Base-by-base conservation (phyloP, 139 green algal genomes). In the Pseudopediastrum boryanum region DNA sequence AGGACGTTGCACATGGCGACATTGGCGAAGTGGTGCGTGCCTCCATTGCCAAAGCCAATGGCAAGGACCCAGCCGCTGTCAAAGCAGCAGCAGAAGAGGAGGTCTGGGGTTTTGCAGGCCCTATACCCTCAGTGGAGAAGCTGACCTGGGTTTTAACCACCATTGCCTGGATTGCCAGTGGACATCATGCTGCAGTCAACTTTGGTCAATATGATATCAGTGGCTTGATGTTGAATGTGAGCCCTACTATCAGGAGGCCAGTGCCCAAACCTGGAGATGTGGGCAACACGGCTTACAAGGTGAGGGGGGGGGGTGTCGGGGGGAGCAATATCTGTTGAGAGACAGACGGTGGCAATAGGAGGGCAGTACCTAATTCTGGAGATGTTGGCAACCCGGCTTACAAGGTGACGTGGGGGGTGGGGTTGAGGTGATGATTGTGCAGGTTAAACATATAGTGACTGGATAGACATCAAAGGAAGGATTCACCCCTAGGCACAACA, bases 141-240 rank as follows among this genome's bases (percentile, higher is more conserved):
- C 83, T 90, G 62, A 50, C 50, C 33, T 35, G 68, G 21, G 58
- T 90, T 31, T 58, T 84, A 31, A 58, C 71, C 50, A 88, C 86
- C 64, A 86, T 89, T 19, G 76, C 76, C 33, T 90, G 71, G 69
- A 69, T 78, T 41, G 78, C 80, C 25, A 89, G 80, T 0, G 77
- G 36, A 0, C 79, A 90, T 64, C 84, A 91, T 41, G 82, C 87
- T 1, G 82, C 84, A 10, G 80, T 88, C 31, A 90, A 89, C 77
- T 88, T 91, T 83, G 74, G 74, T 13, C 78, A 85, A 79, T 89
- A 86, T 51, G 62, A 78, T 56, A 85, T 74, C 80, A 64, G 25
- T 6, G 23, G 36, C 39, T 75, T 81, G 71, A 74, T 86, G 43
- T 77, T 82, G n/a, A 87, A 89, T 76, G 19, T 38, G 13, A 62